Base-by-base conservation (phyloP, 371 early-diverging fungal genomes). In the Zychaea mexicana region DNA sequence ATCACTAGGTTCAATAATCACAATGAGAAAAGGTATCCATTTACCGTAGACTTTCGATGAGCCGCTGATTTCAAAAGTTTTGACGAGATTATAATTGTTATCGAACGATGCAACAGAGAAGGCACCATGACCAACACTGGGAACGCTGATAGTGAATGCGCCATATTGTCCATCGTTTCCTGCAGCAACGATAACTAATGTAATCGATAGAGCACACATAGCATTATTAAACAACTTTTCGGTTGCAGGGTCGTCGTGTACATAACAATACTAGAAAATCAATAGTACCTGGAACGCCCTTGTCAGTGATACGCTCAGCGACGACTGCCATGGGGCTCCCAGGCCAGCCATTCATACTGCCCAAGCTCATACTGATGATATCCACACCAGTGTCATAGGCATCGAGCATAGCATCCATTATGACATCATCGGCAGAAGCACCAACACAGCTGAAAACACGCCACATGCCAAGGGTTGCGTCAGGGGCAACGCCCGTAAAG, bases 331-430 rank as follows among this genome's bases (percentile, higher is more conserved):
- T 66, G 10, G 79, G 68, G 47, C 72, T 66, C 31, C 81, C 77
- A 28, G 66, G 53, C 82, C 83, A 89, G 19, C 71, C 77, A 55
- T 75, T 70, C 17, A 73, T 78, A 12, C 72, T 77, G 28, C 92
- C 93, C 45, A 91, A 60, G 61, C 87, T 86, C 76, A 92, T 67
- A 67, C 79, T 86, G 53, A 88, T 79, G 32, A 88, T 66, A 42
- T 88, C 84, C 67, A 85, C 80, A 26, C 68, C 66, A 36, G 71
- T 69, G 7, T 74, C 89, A 52, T 74, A 76, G 2, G 92, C 92
- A 19, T 61, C 64, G 39, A 78, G 72, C 73, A 92, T 71, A 13
- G 88, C 92, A 27, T 74, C 61, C 27, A 88, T 71, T 17, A 93
- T 82, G 17, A 86, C 67, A 52, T 89, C 90, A 57, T 74, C 73